Evolutionary conservation across 331 rosid genomes (phyloP).

Genomic region (Quercus tomentella): DNA sequence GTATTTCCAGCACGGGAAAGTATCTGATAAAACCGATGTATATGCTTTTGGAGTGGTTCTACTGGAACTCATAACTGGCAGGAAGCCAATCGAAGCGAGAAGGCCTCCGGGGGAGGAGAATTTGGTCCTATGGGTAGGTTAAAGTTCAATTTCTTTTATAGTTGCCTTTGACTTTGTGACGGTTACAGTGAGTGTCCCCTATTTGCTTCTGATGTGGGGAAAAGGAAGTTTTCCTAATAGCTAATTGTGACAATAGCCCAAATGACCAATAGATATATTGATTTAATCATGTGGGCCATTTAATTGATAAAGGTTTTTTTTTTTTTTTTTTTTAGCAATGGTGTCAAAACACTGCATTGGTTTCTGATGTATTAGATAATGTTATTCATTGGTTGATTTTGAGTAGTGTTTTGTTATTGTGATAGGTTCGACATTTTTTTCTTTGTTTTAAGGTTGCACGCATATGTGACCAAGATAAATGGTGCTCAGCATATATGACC

Average conservation of each 20-base stretch:
- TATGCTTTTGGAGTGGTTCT: constrained; percentile 92
- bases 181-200: constrained; percentile 1
- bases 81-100: constrained; percentile 83
- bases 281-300: constrained; percentile 8
- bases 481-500: too few relatives aligned
- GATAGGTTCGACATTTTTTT: not conserved
- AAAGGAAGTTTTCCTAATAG: not conserved
- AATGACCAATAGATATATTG: not conserved
- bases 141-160: constrained; percentile 1
- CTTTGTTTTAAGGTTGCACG: not conserved
- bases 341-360: not conserved
- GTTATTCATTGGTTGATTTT: not conserved
- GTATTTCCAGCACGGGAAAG: constrained; percentile 96
- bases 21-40: constrained; percentile 90
- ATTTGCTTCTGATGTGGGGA: not conserved
- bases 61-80: constrained; percentile 87
- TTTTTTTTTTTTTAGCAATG: not conserved
- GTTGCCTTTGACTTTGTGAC: constrained; percentile 5
- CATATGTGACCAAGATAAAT: too few relatives aligned
- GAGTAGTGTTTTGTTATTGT: not conserved
- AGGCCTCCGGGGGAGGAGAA: constrained; percentile 82
- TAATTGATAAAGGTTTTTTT: not conserved
- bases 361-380: not conserved
- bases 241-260: constrained; percentile 4
- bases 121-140: constrained; percentile 89